Percentiles rank a stretch among this genome's conserved stretches.
phyloP scores from a whole-genome alignment of 306 rosid genomes.

The Ziziphus jujuba region DNA sequence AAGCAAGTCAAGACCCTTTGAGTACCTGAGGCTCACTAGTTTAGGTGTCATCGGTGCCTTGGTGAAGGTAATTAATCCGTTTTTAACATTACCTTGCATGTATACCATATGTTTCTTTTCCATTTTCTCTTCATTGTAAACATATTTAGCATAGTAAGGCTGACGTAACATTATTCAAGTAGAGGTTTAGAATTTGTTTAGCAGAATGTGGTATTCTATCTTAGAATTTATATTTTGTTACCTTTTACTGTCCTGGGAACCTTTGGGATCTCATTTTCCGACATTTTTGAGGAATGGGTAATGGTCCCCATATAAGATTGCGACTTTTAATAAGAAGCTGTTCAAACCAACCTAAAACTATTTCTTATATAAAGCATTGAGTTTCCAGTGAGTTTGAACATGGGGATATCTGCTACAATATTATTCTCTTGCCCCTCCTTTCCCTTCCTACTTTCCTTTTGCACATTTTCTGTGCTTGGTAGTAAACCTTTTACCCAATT shows the following conservation, averaged over 20 bases:
- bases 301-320: neutral
- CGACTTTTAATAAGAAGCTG: too few relatives aligned
- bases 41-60: slow-evolving; percentile 90
- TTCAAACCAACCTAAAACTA: too few relatives aligned
- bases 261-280: neutral
- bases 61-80: slow-evolving; percentile 68
- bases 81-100: neutral
- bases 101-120: neutral
- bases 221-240: neutral
- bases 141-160: neutral
- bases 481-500: neutral
- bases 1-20: slow-evolving; percentile 72
- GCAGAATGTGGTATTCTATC: neutral
- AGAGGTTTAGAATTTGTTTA: neutral
- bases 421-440: neutral
- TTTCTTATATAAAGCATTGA: neutral
- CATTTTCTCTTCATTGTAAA: neutral
- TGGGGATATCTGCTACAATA: too few relatives aligned
- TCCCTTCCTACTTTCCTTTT: neutral
- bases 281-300: neutral
- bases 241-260: neutral
- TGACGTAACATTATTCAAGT: neutral
- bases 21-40: slow-evolving; percentile 82
- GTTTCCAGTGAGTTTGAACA: neutral
- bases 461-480: neutral